These are phyloP conservation scores for Penicillium canariense DNA, from an alignment of 495 filamentous ascomycete species.

Conservation along the genomic window DNA sequence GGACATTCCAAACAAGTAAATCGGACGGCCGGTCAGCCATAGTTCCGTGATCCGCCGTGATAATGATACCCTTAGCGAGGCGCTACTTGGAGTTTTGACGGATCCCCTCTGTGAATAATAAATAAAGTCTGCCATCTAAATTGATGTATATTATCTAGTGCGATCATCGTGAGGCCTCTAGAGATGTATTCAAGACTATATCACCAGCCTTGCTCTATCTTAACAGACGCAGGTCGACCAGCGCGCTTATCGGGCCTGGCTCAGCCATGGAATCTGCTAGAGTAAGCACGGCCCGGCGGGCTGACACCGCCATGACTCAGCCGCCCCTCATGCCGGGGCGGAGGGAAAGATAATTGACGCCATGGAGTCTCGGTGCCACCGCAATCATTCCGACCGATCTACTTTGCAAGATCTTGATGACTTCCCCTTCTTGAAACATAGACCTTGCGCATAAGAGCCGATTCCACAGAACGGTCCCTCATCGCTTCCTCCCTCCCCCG, in stretches of 20 bases:
- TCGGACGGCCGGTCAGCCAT: not conserved
- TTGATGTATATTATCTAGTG: not conserved
- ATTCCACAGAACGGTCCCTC: not conserved
- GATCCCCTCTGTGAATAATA: not conserved
- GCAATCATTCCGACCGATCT: not conserved
- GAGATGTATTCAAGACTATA: no score
- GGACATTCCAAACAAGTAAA: conserved; percentile 60
- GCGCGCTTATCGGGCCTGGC: conserved; percentile 9
- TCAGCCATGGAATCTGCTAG: conserved; percentile 25
- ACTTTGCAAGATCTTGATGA: conserved; percentile 7
- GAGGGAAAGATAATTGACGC: conserved; percentile 20
- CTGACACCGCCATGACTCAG: conserved; percentile 26
- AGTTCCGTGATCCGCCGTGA: conserved; percentile 26
- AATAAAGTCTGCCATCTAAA: conserved; percentile 3
- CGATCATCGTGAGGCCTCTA: not conserved
- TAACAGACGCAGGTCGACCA: conserved; percentile 1
- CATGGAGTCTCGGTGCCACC: conserved; percentile 10
- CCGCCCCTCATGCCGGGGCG: conserved; percentile 21
- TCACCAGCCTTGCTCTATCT: no score
- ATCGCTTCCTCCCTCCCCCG: conserved; percentile 7
- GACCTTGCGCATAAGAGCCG: not conserved
- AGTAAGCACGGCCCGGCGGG: conserved; percentile 17
- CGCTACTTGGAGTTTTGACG: conserved; percentile 28
- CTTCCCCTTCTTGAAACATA: not conserved
- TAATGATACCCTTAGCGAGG: conserved; percentile 34